A percentile compares a stretch with the other conserved stretches of the same genome.
phyloP scores from a whole-genome alignment of 208 protist genomes.

The Acanthamoeba sp. region DNA sequence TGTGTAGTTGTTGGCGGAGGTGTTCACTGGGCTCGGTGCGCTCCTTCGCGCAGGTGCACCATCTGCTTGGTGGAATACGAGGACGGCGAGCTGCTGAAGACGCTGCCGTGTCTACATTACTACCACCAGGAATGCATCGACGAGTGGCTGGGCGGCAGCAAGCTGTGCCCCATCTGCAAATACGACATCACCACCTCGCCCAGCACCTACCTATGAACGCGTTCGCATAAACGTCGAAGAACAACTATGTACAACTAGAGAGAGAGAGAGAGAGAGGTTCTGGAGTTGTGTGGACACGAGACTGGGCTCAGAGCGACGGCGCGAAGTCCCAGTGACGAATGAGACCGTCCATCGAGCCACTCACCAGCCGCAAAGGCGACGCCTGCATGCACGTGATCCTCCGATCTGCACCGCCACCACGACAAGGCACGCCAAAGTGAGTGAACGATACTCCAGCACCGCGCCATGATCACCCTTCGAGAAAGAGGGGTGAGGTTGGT shows the following conservation, averaged over 20 bases:
- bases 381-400: constrained; percentile 42
- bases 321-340: constrained; percentile 31
- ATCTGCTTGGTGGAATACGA: constrained; percentile 67
- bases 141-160: background rate
- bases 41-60: background rate
- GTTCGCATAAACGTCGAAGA: too few species aligned
- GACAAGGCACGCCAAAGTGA: too few species aligned
- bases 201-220: background rate
- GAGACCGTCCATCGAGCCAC: constrained; percentile 13
- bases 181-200: background rate
- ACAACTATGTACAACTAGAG: background rate
- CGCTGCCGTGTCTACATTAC: constrained; percentile 37
- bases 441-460: too few species aligned
- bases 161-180: constrained; percentile 53
- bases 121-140: constrained; percentile 70
- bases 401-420: background rate
- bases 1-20: too few species aligned
- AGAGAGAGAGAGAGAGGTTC: background rate
- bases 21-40: too few species aligned
- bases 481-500: background rate
- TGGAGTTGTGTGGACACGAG: too few species aligned
- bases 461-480: too few species aligned
- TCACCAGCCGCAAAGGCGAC: constrained; percentile 13
- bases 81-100: constrained; percentile 30
- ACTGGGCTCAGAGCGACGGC: background rate